phyloP scores from a whole-genome alignment of 139 green algal genomes.

The Ettlia oleoabundans region DNA sequence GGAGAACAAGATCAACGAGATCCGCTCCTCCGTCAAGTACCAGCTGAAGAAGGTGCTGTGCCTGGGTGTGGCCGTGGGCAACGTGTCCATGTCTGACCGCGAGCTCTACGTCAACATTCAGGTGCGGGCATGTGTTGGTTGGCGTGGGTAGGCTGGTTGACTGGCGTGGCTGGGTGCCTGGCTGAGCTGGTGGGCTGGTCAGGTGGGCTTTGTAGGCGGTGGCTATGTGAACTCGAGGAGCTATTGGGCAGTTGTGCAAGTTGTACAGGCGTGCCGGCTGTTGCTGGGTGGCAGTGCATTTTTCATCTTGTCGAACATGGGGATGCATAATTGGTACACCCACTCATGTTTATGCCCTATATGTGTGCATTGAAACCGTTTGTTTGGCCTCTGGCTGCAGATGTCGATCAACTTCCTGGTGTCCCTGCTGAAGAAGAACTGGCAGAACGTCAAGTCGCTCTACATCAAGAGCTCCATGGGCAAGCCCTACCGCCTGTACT shows the following conservation, averaged over 20 bases:
- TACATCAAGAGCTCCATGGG: slow-evolving; percentile 99
- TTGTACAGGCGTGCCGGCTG: no score
- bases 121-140: no score
- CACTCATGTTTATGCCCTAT: no score
- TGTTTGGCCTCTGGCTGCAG: slow-evolving; percentile 42
- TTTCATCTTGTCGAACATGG: not conserved
- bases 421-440: slow-evolving; percentile 99
- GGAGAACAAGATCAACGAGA: slow-evolving; percentile 93
- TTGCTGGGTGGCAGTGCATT: not conserved
- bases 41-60: slow-evolving; percentile 99
- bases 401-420: slow-evolving; percentile 99
- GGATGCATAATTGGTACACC: no score
- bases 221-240: no score
- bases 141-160: no score
- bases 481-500: slow-evolving; percentile 94
- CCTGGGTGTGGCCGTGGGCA: slow-evolving; percentile 96
- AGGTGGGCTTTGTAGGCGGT: no score
- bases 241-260: not conserved
- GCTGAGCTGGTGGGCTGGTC: no score
- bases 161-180: not conserved
- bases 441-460: slow-evolving; percentile 98
- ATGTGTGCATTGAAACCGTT: no score
- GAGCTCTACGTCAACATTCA: slow-evolving; percentile 87
- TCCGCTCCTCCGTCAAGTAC: slow-evolving; percentile 97
- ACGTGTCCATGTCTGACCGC: slow-evolving; percentile 90